phyloP scores from a whole-genome alignment of 2,329 filamentous ascomycete genomes.

The Trichoderma asperellum region DNA sequence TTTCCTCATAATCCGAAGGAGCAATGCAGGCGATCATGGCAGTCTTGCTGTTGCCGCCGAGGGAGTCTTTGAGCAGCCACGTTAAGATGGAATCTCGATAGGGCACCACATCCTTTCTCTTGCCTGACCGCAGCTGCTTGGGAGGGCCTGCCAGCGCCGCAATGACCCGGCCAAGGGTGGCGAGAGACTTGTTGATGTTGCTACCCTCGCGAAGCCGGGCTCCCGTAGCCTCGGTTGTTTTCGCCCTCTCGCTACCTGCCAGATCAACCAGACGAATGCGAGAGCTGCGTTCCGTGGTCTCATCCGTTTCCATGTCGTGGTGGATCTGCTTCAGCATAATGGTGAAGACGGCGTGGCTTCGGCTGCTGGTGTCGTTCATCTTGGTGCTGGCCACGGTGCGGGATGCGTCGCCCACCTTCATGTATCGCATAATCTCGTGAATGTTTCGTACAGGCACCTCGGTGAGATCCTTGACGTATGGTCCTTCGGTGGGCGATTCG shows the following conservation, averaged over 20 bases:
- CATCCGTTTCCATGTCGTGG: constrained; percentile 95
- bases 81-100: constrained; percentile 86
- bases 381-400: constrained; percentile 92
- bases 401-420: constrained; percentile 86
- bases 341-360: constrained; percentile 96
- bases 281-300: constrained; percentile 92
- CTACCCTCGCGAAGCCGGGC: constrained; percentile 88
- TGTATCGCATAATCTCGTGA: constrained; percentile 83
- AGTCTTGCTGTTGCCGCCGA: constrained; percentile 96
- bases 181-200: constrained; percentile 99
- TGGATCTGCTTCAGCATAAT: constrained; percentile 98
- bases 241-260: constrained; percentile 91
- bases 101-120: constrained; percentile 71
- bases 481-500: constrained; percentile 91
- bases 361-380: constrained; percentile 98
- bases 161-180: constrained; percentile 93
- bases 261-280: constrained; percentile 94
- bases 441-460: constrained; percentile 90
- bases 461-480: constrained; percentile 95
- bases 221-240: constrained; percentile 92
- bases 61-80: constrained; percentile 91
- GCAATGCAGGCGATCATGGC: constrained; percentile 99
- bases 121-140: constrained; percentile 61
- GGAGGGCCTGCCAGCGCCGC: constrained; percentile 75
- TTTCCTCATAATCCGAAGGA: constrained; percentile 95